These are phyloP conservation scores for Boletus rufocinnamomeus DNA, from an alignment of 768 basidiomycete species.

Conservation along the genomic window DNA sequence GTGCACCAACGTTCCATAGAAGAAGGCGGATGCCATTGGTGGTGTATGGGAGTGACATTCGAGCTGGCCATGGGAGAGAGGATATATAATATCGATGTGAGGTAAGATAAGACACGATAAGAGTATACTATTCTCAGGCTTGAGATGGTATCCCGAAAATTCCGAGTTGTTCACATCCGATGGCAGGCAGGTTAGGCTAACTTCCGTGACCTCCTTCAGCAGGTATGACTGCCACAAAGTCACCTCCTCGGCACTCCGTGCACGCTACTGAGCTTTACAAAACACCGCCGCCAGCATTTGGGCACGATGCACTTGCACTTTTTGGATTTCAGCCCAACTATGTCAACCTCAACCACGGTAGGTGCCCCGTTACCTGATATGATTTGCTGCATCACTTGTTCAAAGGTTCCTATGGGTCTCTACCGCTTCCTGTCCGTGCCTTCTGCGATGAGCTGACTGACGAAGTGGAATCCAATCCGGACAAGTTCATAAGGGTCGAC, in stretches of 20 bases:
- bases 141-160: no score
- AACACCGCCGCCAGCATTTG: conserved; percentile 47
- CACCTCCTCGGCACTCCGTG: neutral
- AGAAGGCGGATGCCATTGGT: conserved; percentile 58
- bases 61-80: neutral
- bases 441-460: conserved; percentile 44
- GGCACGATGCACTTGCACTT: conserved; percentile 53
- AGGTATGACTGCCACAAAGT: conserved; percentile 10
- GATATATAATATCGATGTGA: neutral
- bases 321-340: conserved; percentile 61
- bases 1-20: conserved; percentile 91
- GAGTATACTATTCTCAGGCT: neutral
- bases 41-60: neutral
- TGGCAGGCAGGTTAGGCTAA: neutral
- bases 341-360: conserved; percentile 67
- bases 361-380: conserved; percentile 1
- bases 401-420: conserved; percentile 61
- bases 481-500: conserved; percentile 50
- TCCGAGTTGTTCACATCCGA: no score
- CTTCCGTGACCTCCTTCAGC: neutral
- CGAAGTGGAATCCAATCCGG: conserved; percentile 54
- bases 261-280: conserved; percentile 22
- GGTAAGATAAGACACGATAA: conserved; percentile 3
- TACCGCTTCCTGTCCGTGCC: conserved; percentile 52
- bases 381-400: neutral